A percentile compares a stretch with the other conserved stretches of the same genome.
phyloP scores from a whole-genome alignment of 164 flowering plant species.

The Akebia trifoliata region DNA sequence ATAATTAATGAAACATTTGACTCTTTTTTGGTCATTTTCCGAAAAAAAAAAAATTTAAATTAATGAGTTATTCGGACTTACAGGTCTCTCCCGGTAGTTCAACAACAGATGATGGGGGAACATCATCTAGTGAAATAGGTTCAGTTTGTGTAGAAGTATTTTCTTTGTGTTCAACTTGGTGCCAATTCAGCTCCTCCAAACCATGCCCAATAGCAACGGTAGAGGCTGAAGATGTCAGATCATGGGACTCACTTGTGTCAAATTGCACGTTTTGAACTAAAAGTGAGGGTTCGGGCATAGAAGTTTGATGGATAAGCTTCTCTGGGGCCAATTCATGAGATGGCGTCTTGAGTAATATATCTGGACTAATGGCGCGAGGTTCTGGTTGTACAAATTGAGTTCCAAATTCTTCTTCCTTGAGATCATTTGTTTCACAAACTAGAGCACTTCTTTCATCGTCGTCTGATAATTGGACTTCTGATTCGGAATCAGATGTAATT shows the following conservation, averaged over 20 bases:
- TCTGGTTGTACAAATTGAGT: conserved; percentile 11
- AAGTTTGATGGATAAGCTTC: conserved; percentile 19
- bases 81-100: conserved; percentile 24
- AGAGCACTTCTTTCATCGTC: conserved; percentile 33
- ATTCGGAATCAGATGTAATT: conserved; percentile 57
- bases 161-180: conserved; percentile 26
- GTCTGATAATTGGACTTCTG: conserved; percentile 55
- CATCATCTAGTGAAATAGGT: conserved; percentile 16
- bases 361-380: neutral
- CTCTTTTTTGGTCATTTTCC: no score
- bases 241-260: conserved; percentile 18
- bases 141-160: conserved; percentile 23
- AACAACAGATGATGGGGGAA: conserved; percentile 19
- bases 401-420: conserved; percentile 14
- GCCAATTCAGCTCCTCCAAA: conserved; percentile 40
- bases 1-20: no score
- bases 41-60: no score
- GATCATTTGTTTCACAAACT: conserved; percentile 11
- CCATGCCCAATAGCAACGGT: conserved; percentile 20
- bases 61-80: conserved; percentile 20
- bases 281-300: conserved; percentile 20
- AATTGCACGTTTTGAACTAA: conserved; percentile 22
- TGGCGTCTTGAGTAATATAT: conserved; percentile 7
- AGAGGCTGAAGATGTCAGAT: conserved; percentile 18
- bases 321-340: conserved; percentile 15